phyloP scores from a whole-genome alignment of 768 basidiomycete genomes.

The Tricholoma matsutake region DNA sequence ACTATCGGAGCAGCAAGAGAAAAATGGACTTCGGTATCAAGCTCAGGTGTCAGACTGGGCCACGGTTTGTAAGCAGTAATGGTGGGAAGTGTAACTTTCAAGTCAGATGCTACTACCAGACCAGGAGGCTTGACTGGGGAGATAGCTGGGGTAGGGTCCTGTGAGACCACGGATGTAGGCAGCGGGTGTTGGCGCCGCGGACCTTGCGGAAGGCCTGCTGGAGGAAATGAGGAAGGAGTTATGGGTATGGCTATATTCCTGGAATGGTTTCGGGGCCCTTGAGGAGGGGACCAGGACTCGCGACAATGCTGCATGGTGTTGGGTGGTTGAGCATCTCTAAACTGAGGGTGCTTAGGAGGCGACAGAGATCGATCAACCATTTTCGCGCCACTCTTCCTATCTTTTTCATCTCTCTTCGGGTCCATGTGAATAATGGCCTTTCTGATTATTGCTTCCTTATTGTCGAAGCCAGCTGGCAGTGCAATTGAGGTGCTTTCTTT shows the following conservation, averaged over 20 bases:
- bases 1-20: not conserved
- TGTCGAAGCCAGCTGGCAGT: not conserved
- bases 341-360: conserved; percentile 22
- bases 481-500: not conserved
- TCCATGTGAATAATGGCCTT: not conserved
- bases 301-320: conserved; percentile 17
- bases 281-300: conserved; percentile 35
- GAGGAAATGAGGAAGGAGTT: conserved; percentile 15
- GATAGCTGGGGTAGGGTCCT: conserved; percentile 4
- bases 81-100: conserved; percentile 19
- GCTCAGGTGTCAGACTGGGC: conserved; percentile 24
- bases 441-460: not conserved
- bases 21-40: conserved; percentile 17
- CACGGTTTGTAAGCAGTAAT: conserved; percentile 28
- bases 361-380: conserved; percentile 18
- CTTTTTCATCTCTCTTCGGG: conserved; percentile 17
- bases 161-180: conserved; percentile 1
- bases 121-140: conserved; percentile 4
- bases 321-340: conserved; percentile 12
- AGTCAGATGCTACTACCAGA: conserved; percentile 1
- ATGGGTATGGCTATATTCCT: conserved; percentile 16
- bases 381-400: conserved; percentile 16
- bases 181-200: conserved; percentile 16
- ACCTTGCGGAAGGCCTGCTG: conserved; percentile 15
- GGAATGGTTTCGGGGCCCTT: conserved; percentile 35